These are phyloP conservation scores for Mycena olivaceomarginata DNA, from an alignment of 768 basidiomycete species.

Conservation along the genomic window DNA sequence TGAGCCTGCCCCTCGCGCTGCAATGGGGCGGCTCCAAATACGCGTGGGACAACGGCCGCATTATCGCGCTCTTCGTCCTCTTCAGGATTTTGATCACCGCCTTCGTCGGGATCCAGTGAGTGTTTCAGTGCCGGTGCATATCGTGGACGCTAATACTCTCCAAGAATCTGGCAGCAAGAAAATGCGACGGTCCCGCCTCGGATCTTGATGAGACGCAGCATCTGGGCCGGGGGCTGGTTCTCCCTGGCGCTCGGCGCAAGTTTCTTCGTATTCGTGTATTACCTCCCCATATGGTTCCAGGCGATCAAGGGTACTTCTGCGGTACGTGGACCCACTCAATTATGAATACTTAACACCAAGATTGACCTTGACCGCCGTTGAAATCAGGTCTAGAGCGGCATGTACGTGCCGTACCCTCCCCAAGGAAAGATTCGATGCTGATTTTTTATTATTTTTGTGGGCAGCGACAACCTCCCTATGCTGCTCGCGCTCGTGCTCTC, in stretches of 20 bases:
- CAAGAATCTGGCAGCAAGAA: constrained; percentile 20
- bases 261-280: background rate
- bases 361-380: constrained; percentile 7
- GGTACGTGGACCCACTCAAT: constrained; percentile 54
- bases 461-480: constrained; percentile 54
- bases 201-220: constrained; percentile 34
- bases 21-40: constrained; percentile 51
- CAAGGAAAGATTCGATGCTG: no score
- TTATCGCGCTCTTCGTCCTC: constrained; percentile 29
- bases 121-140: no score
- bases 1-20: constrained; percentile 14
- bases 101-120: constrained; percentile 36
- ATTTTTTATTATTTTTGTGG: constrained; percentile 36
- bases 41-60: constrained; percentile 57
- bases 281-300: background rate
- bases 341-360: constrained; percentile 58
- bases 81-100: constrained; percentile 35
- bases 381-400: no score
- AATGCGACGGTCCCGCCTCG: constrained; percentile 38
- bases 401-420: no score
- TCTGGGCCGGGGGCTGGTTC: constrained; percentile 8
- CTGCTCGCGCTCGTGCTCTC: constrained; percentile 59
- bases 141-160: no score
- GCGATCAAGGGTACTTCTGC: background rate
- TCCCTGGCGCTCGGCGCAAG: background rate